Percentiles rank a stretch among this genome's conserved stretches.
Conservation (phyloP, 1,139 yeast species). For the Yamadazyma trypodendri region DNA sequence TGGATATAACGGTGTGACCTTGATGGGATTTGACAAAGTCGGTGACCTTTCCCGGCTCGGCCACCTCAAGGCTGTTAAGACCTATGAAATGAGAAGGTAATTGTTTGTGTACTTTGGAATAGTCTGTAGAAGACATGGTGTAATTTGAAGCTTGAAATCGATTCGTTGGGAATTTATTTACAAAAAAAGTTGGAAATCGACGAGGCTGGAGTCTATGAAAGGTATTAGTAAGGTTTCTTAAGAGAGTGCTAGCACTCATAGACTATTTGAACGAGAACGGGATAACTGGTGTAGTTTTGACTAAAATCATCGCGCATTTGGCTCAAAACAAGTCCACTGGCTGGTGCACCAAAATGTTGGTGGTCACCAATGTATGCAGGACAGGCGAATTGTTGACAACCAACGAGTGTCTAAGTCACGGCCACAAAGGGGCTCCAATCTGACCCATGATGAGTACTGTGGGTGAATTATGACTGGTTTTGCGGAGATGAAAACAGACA, state of each 20-base stretch:
- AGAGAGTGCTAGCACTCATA: constrained; percentile 5
- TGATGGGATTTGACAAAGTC: constrained; percentile 83
- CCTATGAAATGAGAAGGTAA: constrained; percentile 80
- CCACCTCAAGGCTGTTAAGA: constrained; percentile 66
- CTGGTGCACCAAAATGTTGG: neutral
- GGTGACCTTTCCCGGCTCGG: constrained; percentile 72
- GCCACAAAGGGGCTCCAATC: no score
- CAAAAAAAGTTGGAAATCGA: neutral
- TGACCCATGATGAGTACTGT: no score
- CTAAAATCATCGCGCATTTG: no score
- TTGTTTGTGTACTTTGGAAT: constrained; percentile 29
- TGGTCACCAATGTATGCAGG: neutral
- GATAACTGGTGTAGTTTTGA: no score
- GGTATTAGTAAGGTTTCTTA: constrained; percentile 2
- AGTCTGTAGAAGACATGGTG: constrained; percentile 18
- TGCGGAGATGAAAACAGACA: no score
- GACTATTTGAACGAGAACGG: neutral
- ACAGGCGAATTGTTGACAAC: neutral
- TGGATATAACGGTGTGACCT: constrained; percentile 93
- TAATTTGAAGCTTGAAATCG: no score
- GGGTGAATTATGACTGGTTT: no score
- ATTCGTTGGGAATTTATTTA: neutral
- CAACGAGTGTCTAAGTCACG: no score
- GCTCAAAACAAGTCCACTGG: no score
- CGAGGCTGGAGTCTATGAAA: constrained; percentile 1